Conservation (phyloP, 2,329 filamentous ascomycete species). For the Fusarium tanahbumbuense region DNA sequence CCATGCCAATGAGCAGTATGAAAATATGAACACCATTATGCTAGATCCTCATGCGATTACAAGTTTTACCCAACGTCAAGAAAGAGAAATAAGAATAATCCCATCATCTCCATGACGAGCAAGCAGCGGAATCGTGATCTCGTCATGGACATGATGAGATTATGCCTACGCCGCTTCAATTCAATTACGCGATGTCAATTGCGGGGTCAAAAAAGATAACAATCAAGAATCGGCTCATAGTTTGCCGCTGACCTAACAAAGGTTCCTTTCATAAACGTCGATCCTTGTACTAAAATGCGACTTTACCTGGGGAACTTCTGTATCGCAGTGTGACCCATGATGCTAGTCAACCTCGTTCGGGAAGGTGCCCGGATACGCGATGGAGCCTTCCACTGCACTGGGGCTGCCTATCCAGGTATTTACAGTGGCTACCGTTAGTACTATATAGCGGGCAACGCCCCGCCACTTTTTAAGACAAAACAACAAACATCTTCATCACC, state of each 20-base stretch:
- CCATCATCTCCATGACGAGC: background rate
- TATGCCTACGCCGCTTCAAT: background rate
- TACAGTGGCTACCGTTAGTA: background rate
- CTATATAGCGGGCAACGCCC: conserved; percentile 2
- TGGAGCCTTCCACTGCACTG: background rate
- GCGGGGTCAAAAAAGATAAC: background rate
- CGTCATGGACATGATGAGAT: background rate
- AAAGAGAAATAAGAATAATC: background rate
- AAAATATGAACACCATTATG: background rate
- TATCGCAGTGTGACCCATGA: conserved; percentile 3
- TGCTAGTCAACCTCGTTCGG: conserved; percentile 24
- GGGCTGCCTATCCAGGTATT: background rate
- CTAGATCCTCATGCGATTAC: background rate
- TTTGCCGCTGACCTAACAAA: conserved; percentile 11
- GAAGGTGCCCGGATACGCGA: conserved; percentile 12
- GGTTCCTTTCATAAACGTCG: conserved; percentile 11
- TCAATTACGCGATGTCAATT: background rate
- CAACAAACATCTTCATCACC: conserved; percentile 7
- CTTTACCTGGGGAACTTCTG: conserved; percentile 30
- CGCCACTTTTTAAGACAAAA: background rate
- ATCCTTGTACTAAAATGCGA: conserved; percentile 25
- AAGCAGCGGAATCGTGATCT: background rate
- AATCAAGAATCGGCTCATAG: background rate
- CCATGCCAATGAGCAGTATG: background rate
- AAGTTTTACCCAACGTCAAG: background rate